phyloP scores from a whole-genome alignment of 805 yeast genomes.

The Wickerhamiella shivajii region DNA sequence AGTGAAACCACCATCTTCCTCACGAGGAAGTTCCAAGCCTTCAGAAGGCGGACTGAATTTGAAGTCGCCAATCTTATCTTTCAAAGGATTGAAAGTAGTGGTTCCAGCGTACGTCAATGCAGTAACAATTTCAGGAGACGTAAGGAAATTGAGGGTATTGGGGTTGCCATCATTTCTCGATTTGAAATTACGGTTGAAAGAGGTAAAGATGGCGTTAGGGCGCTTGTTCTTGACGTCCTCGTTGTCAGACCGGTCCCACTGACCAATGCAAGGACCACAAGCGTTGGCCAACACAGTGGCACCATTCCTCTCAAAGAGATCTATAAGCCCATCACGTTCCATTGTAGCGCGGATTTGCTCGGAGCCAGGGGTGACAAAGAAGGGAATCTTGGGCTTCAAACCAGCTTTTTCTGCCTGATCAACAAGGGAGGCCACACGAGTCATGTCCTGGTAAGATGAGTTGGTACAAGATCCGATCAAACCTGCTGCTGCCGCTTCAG shows the following conservation, averaged over 20 bases:
- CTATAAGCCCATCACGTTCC: slow-evolving; percentile 83
- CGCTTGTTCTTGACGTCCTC: slow-evolving; percentile 55
- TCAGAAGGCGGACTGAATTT: slow-evolving; percentile 59
- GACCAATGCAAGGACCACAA: slow-evolving; percentile 99
- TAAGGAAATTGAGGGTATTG: slow-evolving; percentile 90
- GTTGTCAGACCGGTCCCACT: slow-evolving; percentile 73
- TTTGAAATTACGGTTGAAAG: slow-evolving; percentile 95
- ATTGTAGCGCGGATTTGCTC: slow-evolving; percentile 96
- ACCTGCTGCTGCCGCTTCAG: slow-evolving; percentile 74
- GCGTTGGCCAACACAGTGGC: slow-evolving; percentile 93
- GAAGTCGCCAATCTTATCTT: slow-evolving; percentile 74
- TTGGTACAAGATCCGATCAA: slow-evolving; percentile 97
- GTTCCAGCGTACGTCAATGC: slow-evolving; percentile 94
- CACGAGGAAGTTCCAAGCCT: slow-evolving; percentile 72
- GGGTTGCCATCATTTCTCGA: slow-evolving; percentile 98
- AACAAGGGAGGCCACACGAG: slow-evolving; percentile 84
- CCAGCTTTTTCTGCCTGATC: slow-evolving; percentile 79
- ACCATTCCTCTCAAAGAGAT: slow-evolving; percentile 71
- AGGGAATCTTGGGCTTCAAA: slow-evolving; percentile 76
- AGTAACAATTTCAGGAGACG: slow-evolving; percentile 97
- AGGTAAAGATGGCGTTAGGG: slow-evolving; percentile 82
- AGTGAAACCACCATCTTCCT: slow-evolving; percentile 43
- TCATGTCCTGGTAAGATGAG: slow-evolving; percentile 97
- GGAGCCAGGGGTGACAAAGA: slow-evolving; percentile 95
- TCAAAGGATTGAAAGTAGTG: slow-evolving; percentile 79